These are phyloP conservation scores for Penicillium hesseltinei DNA, from an alignment of 2,329 filamentous ascomycete species.

Conservation along the genomic window DNA sequence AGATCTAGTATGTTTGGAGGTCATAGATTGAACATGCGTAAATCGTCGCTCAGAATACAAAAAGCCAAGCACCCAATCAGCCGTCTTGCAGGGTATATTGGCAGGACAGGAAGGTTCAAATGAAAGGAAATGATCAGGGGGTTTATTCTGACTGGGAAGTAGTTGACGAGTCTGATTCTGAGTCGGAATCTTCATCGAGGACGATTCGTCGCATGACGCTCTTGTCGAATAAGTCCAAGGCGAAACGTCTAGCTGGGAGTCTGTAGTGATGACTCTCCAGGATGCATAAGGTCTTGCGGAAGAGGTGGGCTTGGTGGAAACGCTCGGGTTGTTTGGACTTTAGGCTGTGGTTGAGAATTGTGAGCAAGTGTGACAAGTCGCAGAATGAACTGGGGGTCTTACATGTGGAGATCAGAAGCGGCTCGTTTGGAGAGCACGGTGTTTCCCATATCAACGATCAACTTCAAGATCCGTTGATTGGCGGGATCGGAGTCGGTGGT, in stretches of 20 bases:
- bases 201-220: conserved; percentile 81
- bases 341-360: conserved; percentile 54
- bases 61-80: conserved; percentile 2
- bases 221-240: conserved; percentile 93
- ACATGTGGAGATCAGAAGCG: conserved; percentile 70
- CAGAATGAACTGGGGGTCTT: conserved; percentile 29
- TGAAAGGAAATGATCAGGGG: not conserved
- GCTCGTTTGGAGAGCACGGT: conserved; percentile 89
- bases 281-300: conserved; percentile 79
- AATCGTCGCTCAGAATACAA: conserved; percentile 11
- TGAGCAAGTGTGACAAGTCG: not conserved
- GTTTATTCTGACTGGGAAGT: conserved; percentile 10
- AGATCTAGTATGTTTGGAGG: not conserved
- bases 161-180: conserved; percentile 31
- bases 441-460: conserved; percentile 86
- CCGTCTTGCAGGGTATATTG: conserved; percentile 9
- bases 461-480: conserved; percentile 74
- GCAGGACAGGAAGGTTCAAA: conserved; percentile 1
- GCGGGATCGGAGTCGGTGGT: conserved; percentile 59
- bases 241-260: conserved; percentile 80
- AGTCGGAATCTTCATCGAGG: conserved; percentile 63
- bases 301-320: conserved; percentile 74
- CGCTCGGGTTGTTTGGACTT: conserved; percentile 71
- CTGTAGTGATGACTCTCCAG: conserved; percentile 88
- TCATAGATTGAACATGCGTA: conserved; percentile 15